Conservation (phyloP, 2,329 filamentous ascomycete species). For the Stachybotrys chartarum region DNA sequence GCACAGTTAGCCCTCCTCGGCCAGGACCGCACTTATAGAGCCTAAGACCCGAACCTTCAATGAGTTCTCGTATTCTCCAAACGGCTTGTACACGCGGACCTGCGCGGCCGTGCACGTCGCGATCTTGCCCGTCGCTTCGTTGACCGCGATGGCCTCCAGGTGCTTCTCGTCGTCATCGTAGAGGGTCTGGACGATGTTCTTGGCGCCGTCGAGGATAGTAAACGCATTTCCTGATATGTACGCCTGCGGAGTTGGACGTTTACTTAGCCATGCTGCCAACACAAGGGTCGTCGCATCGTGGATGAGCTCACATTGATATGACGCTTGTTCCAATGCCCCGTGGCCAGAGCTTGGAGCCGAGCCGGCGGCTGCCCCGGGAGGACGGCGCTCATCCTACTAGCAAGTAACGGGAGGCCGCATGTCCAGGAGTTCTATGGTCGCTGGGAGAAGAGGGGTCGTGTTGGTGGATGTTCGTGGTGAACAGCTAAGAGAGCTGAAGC, state of each 20-base stretch:
- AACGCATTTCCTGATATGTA: slow-evolving; percentile 89
- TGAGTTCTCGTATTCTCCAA: slow-evolving; percentile 61
- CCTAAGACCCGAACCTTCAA: slow-evolving; percentile 54
- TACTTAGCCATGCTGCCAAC: slow-evolving; percentile 4
- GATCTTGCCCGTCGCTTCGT: slow-evolving; percentile 79
- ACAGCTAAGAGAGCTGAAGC: neutral
- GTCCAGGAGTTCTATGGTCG: slow-evolving; percentile 4
- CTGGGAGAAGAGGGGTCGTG: neutral
- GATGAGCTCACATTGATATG: slow-evolving; percentile 59
- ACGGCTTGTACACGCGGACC: slow-evolving; percentile 73
- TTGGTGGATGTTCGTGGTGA: neutral
- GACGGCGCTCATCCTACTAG: slow-evolving; percentile 65
- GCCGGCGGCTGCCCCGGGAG: slow-evolving; percentile 72
- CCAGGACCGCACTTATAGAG: neutral
- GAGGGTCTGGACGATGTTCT: slow-evolving; percentile 78
- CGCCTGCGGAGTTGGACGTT: slow-evolving; percentile 40
- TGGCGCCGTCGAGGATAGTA: slow-evolving; percentile 69
- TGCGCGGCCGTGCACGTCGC: slow-evolving; percentile 61
- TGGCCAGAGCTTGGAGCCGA: slow-evolving; percentile 70
- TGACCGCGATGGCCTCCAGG: slow-evolving; percentile 71
- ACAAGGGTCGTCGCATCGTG: neutral
- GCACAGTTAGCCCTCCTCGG: slow-evolving; percentile 12
- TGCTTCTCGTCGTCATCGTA: slow-evolving; percentile 70
- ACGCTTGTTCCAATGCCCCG: slow-evolving; percentile 63
- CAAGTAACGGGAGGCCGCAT: slow-evolving; percentile 12